Evolutionary conservation across 129 eudicot genomes (phyloP).

Genomic region (Helianthus annuus): DNA sequence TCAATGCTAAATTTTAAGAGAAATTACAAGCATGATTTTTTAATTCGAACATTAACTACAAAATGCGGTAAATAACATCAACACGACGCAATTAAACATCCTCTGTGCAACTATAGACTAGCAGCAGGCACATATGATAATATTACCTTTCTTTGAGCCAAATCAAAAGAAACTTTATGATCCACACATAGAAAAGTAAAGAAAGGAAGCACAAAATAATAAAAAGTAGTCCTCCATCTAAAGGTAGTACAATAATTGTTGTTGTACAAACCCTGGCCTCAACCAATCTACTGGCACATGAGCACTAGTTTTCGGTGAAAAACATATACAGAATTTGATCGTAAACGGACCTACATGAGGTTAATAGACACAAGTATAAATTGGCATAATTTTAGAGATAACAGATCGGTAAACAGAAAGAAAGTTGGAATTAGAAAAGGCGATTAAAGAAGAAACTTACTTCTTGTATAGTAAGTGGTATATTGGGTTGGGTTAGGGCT

Average conservation of each 20-base stretch:
- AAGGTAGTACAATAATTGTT: conserved; percentile 14
- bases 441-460: conserved; percentile 28
- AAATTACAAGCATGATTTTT: not conserved
- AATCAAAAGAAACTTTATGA: not conserved
- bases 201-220: not conserved
- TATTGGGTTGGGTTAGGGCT: conserved; percentile 1
- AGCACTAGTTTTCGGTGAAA: not conserved
- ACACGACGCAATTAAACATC: not conserved
- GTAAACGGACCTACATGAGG: not conserved
- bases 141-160: not conserved
- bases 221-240: not conserved
- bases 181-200: not conserved
- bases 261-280: conserved; percentile 6
- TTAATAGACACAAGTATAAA: not conserved
- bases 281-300: conserved; percentile 10
- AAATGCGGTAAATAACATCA: not conserved
- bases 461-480: not conserved
- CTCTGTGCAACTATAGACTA: conserved; percentile 1
- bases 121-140: not conserved
- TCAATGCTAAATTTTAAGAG: not conserved
- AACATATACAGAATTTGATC: conserved; percentile 6
- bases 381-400: not conserved
- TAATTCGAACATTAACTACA: not conserved
- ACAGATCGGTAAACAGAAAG: conserved; percentile 23
- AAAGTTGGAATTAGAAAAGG: not conserved